Base-by-base conservation (phyloP, 257 asterid species). In the Ilex aquifolium region DNA sequence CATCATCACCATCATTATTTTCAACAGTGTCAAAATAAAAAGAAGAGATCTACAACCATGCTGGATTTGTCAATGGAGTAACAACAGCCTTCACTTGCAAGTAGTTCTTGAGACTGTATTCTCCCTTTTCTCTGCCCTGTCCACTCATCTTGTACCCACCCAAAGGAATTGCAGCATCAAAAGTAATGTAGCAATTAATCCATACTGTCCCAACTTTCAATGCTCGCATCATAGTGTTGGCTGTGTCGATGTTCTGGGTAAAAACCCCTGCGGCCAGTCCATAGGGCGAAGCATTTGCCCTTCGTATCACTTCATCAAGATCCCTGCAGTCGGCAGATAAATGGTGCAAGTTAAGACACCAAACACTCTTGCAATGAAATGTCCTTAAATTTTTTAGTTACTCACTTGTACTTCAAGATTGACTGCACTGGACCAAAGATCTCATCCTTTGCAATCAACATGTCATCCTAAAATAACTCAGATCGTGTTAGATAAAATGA, bases 111-210 rank as follows among this genome's bases (percentile, higher is more conserved):
- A 89, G 90, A 74, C 95, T 77, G 79, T 89, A 92, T 67, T 83
- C 94, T 13, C 97, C 95, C 77, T 87, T 92, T 56, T 92, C 96
- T 79, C 99, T 78, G 39, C 99, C 99, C 2, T 82, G 82, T 15
- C 99, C 97, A 53, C 96, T 93, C 97, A 87, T 87, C 80, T 93
- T 93, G 70, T 93, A 93, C 14, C 97, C 99, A 59, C 97, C 99
- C 42, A 87, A 87, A 31, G 99, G 99, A 50, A 93, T 93, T 15
- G 97, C 69, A 49, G 97, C 99, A 71, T 93, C 97, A 56, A 93
- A 93, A 2, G 64, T 74, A 64, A 89, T 94, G n/a, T 79, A 93
- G 76, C 86, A 79, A 60, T 93, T 93, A 16, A 87, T 81, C 95
- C 92, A 89, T 6, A 92, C 90, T 0, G 96, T 77, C 16, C 99